Percentiles rank a stretch among this genome's conserved stretches.
These are phyloP conservation scores for Actinomortierella wolfii DNA, from an alignment of 371 early-diverging fungal species.

Conservation along the genomic window DNA sequence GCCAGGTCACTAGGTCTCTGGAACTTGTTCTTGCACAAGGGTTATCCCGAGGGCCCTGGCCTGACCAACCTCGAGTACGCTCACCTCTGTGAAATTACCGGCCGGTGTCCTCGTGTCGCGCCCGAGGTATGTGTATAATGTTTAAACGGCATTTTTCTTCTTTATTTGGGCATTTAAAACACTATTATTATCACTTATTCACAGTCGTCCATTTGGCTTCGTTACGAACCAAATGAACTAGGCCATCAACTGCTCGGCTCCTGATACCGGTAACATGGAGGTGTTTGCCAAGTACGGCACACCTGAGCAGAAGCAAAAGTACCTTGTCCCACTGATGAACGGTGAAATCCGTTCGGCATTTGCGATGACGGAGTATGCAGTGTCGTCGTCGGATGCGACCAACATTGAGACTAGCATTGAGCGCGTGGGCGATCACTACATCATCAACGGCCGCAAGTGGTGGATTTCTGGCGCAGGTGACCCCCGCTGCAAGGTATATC, in stretches of 20 bases:
- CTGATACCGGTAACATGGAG: constrained; percentile 99
- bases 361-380: constrained; percentile 96
- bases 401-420: constrained; percentile 88
- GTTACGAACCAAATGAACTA: constrained; percentile 15
- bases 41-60: constrained; percentile 82
- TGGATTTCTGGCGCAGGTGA: constrained; percentile 96
- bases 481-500: constrained; percentile 86
- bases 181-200: background rate
- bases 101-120: constrained; percentile 76
- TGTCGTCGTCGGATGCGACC: constrained; percentile 96
- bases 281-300: constrained; percentile 95
- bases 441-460: constrained; percentile 95
- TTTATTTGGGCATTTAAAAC: background rate
- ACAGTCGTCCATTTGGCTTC: too few relatives aligned
- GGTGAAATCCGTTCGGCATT: constrained; percentile 96
- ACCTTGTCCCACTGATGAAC: constrained; percentile 85
- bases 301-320: constrained; percentile 80
- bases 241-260: constrained; percentile 93
- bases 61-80: constrained; percentile 95
- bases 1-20: constrained; percentile 91
- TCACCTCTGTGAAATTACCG: constrained; percentile 88
- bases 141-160: constrained; percentile 5
- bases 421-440: constrained; percentile 69
- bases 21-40: constrained; percentile 90
- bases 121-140: constrained; percentile 68